Evolutionary conservation across 208 protist species (phyloP), one percentile per base, ranked within the genome.

Genomic region (Trypanosoma theileri): DNA sequence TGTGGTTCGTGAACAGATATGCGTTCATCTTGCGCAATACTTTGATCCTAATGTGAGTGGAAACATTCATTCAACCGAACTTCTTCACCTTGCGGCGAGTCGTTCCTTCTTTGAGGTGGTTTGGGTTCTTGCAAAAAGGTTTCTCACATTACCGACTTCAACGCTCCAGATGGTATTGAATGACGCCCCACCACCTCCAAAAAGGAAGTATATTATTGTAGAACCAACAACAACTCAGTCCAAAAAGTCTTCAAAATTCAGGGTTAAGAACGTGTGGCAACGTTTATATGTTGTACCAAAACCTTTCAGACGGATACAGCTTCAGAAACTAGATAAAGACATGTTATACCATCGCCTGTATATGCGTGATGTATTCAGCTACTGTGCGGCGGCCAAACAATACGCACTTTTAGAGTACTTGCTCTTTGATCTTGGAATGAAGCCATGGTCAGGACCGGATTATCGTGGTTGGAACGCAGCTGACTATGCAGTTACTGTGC

Each of bases 341-440:
- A 60, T 57, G 46, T 67, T 91, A 26, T 71, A 67, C 52, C 84
- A 94, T 60, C 89, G 89, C 19, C 54, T 81, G 42, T 67, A 71
- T 22, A 24, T 76, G 41, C 81, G 89, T 41, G 89, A 94, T 46
- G 89, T 84, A 40, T 92, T 85, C 67, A 94, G 85, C 71, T 92
- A 85, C 77, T 83, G 80, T 19, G 86, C 77, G 22, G 82, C 51
- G n/a, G 78, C 79, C 22, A 71, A 73, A 19, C 42, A 83, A 52
- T 61, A 55, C 13, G 75, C 80, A 12, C 51, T 94, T 44, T 61
- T 89, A 10, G 44, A 77, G 56, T 44, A 51, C 50, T 70, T 92
- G 35, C 61, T 79, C 19, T 75, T 72, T 66, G 76, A 71, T 21
- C 63, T 92, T 7, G 73, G 80, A 22, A 56, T 92, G 62, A 69